Percentiles rank a stretch among this genome's conserved stretches.
phyloP scores from a whole-genome alignment of 805 yeast species.

The Metschnikowia lochheadii region DNA sequence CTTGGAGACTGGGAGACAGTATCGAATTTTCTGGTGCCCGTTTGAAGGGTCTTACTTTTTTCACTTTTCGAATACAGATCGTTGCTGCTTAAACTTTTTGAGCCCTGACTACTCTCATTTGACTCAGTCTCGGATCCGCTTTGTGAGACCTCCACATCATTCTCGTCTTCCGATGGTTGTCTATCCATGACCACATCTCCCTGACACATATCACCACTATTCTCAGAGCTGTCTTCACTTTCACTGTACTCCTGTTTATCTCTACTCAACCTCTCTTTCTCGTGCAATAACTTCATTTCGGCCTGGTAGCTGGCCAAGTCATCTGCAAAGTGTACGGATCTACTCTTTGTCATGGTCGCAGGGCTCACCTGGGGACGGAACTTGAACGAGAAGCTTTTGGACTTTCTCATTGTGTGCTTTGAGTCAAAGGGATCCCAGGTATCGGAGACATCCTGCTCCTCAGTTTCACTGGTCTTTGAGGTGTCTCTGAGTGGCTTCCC shows the following conservation, averaged over 20 bases:
- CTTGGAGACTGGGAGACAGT: not conserved
- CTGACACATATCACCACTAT: not conserved
- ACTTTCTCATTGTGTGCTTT: constrained; percentile 7
- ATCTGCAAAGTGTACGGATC: constrained; percentile 18
- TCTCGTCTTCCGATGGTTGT: not conserved
- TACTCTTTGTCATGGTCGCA: constrained; percentile 10
- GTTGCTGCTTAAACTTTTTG: not conserved
- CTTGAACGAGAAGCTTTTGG: constrained; percentile 13
- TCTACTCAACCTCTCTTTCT: not conserved
- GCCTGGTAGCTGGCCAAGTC: constrained; percentile 12
- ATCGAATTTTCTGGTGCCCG: not conserved
- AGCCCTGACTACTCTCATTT: not conserved
- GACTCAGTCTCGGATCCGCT: not conserved
- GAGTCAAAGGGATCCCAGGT: constrained; percentile 13
- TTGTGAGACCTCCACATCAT: not conserved
- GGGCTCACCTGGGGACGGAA: not conserved
- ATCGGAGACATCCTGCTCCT: not conserved
- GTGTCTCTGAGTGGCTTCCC: constrained; percentile 6
- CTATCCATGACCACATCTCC: not conserved
- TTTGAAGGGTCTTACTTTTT: not conserved
- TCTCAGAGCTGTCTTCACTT: not conserved
- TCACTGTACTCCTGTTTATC: not conserved
- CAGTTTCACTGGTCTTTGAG: not conserved
- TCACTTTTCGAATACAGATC: not conserved
- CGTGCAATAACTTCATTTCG: not conserved